Base-by-base conservation (phyloP, 805 yeast genomes). In the Zygosaccharomyces bailii region DNA sequence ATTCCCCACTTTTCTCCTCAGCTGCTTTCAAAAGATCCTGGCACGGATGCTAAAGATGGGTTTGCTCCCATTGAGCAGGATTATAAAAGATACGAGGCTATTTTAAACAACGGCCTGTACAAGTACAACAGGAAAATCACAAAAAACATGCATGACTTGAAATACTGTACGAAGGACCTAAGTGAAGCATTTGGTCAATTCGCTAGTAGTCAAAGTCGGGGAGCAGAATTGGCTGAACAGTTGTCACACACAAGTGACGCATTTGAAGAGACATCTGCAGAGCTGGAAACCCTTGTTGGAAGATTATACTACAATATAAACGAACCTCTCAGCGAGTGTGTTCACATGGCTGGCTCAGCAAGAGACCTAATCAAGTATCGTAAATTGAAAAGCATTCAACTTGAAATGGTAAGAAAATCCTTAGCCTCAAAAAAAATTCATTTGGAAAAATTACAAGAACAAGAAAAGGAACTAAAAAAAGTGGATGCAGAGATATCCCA, bases 281-380 rank as follows among this genome's bases (percentile, higher is more conserved):
- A 56, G 23, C 38, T 61, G 34, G 66, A 61, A 41, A 49, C 50
- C 7, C 36, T 61, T 2, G 66, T 60, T 4, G 62, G 63, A 11
- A 45, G 49, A 17, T 44, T 63, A 14, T 61, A 63, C 41, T 63
- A 61, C 48, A 61, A 62, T 39, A 52, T 64, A 21, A 52, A 58
- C 42, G 68, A 64, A 39, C 63, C 65, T 5, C 50, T 64, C 14
- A 56, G 59, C 47, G 68, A 64, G 29, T 51, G 56, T 8, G 64
- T 57, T 9, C 57, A 52, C 21, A 53, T 60, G 57, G 61, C 66
- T 2, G 59, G 57, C 1, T 58, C 66, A 1, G 61, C 60, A 4
- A 53, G 60, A 42, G 60, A 61, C 33, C 41, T 65, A 32, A 49
- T 65, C 13, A 57, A 57, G 32, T 65, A 55, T 47, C 54, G 66